Evolutionary conservation across 441 rosid genomes (phyloP).

Genomic region (California macrophylla): DNA sequence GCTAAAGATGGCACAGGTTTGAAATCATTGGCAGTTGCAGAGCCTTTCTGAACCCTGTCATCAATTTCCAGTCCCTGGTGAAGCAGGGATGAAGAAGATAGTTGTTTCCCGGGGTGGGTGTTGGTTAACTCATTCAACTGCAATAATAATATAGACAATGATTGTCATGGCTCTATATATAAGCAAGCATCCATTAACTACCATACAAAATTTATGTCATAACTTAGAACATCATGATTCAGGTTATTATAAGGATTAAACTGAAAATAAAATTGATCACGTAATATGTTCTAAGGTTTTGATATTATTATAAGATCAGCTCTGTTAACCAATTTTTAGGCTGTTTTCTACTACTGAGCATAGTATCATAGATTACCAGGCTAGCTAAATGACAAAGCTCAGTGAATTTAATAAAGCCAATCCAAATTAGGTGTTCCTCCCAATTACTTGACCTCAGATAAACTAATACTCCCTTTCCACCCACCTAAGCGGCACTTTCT

Average conservation of each 20-base stretch:
- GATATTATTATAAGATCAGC: neutral
- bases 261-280: neutral
- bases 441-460: neutral
- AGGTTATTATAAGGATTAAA: neutral
- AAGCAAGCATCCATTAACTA: neutral
- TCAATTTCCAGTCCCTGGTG: slow-evolving; percentile 51
- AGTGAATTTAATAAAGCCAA: neutral
- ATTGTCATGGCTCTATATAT: neutral
- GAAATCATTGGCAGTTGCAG: slow-evolving; percentile 34
- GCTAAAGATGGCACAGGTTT: slow-evolving; percentile 37
- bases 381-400: neutral
- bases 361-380: neutral
- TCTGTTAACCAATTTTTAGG: neutral
- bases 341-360: neutral
- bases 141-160: slow-evolving; percentile 11
- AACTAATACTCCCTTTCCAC: neutral
- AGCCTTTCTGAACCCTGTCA: slow-evolving; percentile 46
- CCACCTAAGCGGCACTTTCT: neutral
- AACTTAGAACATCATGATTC: neutral
- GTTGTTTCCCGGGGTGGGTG: slow-evolving; percentile 41
- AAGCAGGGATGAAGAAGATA: slow-evolving; percentile 39
- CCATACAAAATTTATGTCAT: neutral
- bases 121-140: slow-evolving; percentile 43
- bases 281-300: neutral
- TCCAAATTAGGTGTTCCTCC: neutral